Evolutionary conservation across 192 early-diverging fungal genomes (phyloP), one percentile per base, ranked within the genome.

Genomic region (Coemansia sp.): DNA sequence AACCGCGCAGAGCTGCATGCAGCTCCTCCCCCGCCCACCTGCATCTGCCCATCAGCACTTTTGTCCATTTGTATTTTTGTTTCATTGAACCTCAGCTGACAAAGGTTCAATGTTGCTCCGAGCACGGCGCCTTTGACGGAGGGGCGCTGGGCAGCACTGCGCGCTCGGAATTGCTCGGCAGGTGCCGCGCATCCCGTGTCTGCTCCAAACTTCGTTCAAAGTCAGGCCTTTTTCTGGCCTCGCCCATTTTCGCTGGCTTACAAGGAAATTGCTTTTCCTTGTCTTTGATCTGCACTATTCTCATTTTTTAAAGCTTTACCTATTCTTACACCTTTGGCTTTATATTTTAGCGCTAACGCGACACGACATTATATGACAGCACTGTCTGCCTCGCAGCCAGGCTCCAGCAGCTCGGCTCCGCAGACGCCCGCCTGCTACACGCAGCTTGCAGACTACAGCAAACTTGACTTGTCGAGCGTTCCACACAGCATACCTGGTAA

Each of bases 401-500:
- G 15, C 46, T 48, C 46, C 26, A 25, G 5, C 10, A 28, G 52
- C 26, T 14, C 19, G 14, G 46, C 46, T 17, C 15, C 46, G 6
- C 46, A 48, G 46, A 17, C 58, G 23, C 42, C n/a, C 12, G 38
- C 58, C 26, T 10, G 23, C 20, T 22, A 36, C 17, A 23, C 67
- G 21, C 23, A 20, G 34, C 48, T 54, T 65, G 57, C 54, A 15
- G 69, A 71, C 61, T 68, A 62, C 47, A 65, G 64, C 65, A 37
- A 42, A 20, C 59, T 57, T 14, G 61, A 57, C n/a, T 61, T 77
- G 47, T n/a, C 20, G 21, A 67, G 50, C 10, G 5, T 64, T 21
- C 74, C 74, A 21, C 52, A 28, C 50, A 69, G 60, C 21, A 54
- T 68, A 42, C 69, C 74, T 54, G 65, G 74, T 77, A 77, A 60